phyloP scores from a whole-genome alignment of 306 rosid genomes.

The Acacia confusa region DNA sequence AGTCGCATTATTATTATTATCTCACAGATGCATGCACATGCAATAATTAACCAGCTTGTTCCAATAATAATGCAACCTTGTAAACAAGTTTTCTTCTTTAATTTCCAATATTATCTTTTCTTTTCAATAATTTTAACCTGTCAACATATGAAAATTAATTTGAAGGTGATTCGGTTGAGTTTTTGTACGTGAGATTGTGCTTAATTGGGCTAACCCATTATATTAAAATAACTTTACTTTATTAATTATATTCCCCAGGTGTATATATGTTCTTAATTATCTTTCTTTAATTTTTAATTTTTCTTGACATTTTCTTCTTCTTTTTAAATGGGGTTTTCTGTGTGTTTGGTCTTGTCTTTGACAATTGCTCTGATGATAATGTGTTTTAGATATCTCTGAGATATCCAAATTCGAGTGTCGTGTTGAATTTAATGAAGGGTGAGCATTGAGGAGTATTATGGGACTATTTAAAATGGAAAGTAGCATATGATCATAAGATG shows the following conservation, averaged over 20 bases:
- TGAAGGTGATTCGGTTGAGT: not conserved
- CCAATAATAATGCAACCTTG: not conserved
- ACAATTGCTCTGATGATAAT: too few species aligned
- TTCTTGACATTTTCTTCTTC: not conserved
- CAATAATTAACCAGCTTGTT: slow-evolving; percentile 2
- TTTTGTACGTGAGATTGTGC: not conserved
- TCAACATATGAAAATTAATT: not conserved
- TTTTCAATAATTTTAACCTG: not conserved
- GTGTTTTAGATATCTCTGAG: too few species aligned
- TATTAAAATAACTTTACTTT: not conserved
- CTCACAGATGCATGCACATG: slow-evolving; percentile 43
- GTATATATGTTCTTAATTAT: not conserved
- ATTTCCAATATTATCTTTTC: too few species aligned
- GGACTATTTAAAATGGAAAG: not conserved
- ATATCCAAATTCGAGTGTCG: too few species aligned
- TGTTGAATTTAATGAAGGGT: too few species aligned
- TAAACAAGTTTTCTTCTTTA: not conserved
- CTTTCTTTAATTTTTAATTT: too few species aligned
- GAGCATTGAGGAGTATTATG: not conserved
- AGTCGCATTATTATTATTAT: slow-evolving; percentile 17
- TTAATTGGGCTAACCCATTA: not conserved
- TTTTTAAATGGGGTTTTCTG: not conserved
- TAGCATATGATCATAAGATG: not conserved
- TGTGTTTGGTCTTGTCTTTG: too few species aligned
- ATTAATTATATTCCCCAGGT: not conserved